These are phyloP conservation scores for Globisporangium carolinianum DNA, from an alignment of 352 stramenopile species.

Conservation along the genomic window DNA sequence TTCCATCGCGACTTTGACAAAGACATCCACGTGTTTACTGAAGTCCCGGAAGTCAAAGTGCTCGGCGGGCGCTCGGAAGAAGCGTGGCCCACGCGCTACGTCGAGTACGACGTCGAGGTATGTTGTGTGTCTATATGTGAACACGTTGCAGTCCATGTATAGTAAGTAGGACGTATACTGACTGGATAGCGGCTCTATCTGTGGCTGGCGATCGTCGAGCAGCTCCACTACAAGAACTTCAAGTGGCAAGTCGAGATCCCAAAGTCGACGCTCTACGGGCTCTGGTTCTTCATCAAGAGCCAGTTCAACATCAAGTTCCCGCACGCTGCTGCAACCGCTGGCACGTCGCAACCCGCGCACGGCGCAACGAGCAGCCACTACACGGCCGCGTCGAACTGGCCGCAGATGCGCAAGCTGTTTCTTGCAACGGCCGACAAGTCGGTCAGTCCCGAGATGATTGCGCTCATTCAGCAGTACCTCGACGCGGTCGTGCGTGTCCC, in stretches of 20 bases:
- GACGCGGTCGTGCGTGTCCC: constrained; percentile 62
- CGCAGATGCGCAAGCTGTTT: constrained; percentile 77
- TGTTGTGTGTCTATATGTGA: constrained; percentile 1
- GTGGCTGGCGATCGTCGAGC: neutral
- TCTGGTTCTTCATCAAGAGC: constrained; percentile 87
- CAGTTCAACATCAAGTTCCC: constrained; percentile 51
- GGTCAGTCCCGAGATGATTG: constrained; percentile 65
- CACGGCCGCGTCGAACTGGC: constrained; percentile 27
- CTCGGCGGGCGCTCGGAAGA: constrained; percentile 60
- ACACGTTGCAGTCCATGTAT: neutral
- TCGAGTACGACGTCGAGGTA: constrained; percentile 85
- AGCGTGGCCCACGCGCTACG: constrained; percentile 74
- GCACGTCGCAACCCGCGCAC: constrained; percentile 1
- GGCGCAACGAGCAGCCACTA: constrained; percentile 2
- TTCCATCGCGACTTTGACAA: constrained; percentile 50
- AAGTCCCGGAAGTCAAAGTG: constrained; percentile 51
- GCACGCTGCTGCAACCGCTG: constrained; percentile 4
- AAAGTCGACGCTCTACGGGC: constrained; percentile 72
- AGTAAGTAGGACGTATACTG: neutral
- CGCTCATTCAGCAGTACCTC: constrained; percentile 68
- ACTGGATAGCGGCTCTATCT: too few relatives aligned
- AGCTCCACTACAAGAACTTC: constrained; percentile 69
- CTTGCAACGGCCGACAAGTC: constrained; percentile 73
- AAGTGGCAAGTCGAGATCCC: constrained; percentile 83
- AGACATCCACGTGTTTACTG: constrained; percentile 73